A percentile compares a stretch with the other conserved stretches of the same genome.
These are phyloP conservation scores for Physcomitrium patens DNA, from an alignment of 225 moss, liverwort and hornwort species.

Conservation along the genomic window DNA sequence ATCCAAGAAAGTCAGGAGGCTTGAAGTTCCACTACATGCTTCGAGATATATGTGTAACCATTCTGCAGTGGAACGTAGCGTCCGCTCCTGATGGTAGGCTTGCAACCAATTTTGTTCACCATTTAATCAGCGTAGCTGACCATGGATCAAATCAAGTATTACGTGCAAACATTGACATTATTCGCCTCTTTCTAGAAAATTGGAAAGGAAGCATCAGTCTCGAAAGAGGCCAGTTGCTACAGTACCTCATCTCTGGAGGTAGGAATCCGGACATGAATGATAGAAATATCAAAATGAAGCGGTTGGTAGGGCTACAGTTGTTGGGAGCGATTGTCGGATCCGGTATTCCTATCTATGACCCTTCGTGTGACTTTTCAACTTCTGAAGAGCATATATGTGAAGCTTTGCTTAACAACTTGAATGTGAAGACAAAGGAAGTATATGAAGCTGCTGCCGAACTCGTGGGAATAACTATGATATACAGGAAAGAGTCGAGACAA, in stretches of 20 bases:
- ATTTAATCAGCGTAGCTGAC: slow-evolving; percentile 76
- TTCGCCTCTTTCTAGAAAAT: slow-evolving; percentile 77
- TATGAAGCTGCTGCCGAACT: slow-evolving; percentile 95
- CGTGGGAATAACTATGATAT: slow-evolving; percentile 69
- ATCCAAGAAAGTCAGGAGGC: slow-evolving; percentile 81
- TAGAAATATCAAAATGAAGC: slow-evolving; percentile 55
- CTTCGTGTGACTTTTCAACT: slow-evolving; percentile 51
- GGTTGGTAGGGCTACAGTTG: slow-evolving; percentile 81
- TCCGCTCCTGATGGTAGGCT: slow-evolving; percentile 60
- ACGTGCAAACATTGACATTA: slow-evolving; percentile 84
- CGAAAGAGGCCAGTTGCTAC: slow-evolving; percentile 59
- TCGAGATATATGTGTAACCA: slow-evolving; percentile 84
- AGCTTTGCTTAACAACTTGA: slow-evolving; percentile 78
- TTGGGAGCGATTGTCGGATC: slow-evolving; percentile 81
- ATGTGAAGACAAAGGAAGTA: slow-evolving; percentile 69
- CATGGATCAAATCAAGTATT: slow-evolving; percentile 81
- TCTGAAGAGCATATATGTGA: slow-evolving; percentile 71
- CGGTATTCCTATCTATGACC: slow-evolving; percentile 71
- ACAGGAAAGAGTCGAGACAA: slow-evolving; percentile 38
- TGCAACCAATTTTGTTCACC: slow-evolving; percentile 67
- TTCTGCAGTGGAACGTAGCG: slow-evolving; percentile 77
- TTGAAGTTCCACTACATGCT: slow-evolving; percentile 89
- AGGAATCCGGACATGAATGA: slow-evolving; percentile 68
- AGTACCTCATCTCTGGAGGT: slow-evolving; percentile 74
- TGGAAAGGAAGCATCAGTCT: slow-evolving; percentile 73